Conservation (phyloP, 106 monocot species). For the Apostasia shenzhenica region DNA sequence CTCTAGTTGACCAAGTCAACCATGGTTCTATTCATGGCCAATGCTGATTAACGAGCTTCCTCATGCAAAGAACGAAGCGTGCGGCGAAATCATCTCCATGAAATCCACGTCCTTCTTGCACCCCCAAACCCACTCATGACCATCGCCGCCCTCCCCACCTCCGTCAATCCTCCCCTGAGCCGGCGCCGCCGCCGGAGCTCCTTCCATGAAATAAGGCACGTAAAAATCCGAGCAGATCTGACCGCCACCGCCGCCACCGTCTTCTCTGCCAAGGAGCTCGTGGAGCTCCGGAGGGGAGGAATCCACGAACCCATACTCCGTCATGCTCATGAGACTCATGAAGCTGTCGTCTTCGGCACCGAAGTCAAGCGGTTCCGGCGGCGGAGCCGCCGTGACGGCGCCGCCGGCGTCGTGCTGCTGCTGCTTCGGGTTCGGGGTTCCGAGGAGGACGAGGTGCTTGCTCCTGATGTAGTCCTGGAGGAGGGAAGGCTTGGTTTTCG, state of each 20-base stretch:
- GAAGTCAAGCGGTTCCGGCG: neutral
- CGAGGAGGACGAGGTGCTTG: neutral
- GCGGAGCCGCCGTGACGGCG: neutral
- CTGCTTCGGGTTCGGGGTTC: neutral
- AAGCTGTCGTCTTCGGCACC: neutral
- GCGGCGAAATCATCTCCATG: no score
- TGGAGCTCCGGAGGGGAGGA: neutral
- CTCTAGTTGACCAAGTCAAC: no score
- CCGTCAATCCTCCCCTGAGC: no score
- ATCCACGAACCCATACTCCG: neutral
- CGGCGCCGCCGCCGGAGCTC: no score
- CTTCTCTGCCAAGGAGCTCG: neutral
- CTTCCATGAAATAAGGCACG: no score
- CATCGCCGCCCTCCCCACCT: neutral
- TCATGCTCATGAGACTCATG: neutral
- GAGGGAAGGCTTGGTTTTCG: slow-evolving; percentile 9
- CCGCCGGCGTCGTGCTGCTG: neutral
- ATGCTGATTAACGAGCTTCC: no score
- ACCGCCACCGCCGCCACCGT: neutral
- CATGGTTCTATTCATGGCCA: no score
- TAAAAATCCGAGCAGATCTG: no score
- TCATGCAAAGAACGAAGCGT: no score
- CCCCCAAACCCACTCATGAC: no score
- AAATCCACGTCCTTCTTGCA: no score
- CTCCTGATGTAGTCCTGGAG: slow-evolving; percentile 50